Evolutionary conservation across 1,284 basidiomycete genomes (phyloP).

Genomic region (Athelia psychrophila): DNA sequence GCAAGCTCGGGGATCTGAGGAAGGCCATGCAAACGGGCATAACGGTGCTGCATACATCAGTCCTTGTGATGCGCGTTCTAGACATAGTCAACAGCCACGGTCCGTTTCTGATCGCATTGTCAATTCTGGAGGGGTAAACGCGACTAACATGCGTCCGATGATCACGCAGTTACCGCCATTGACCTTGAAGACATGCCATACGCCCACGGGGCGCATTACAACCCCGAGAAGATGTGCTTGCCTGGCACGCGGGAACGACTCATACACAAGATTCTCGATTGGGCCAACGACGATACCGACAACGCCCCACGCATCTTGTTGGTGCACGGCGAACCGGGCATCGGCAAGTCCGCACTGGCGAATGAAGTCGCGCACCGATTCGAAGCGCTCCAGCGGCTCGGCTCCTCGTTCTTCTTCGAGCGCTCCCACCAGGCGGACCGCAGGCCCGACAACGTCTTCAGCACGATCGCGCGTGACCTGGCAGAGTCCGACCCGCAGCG

Average conservation of each 20-base stretch:
- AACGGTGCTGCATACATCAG: slow-evolving; percentile 3
- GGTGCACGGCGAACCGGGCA: not conserved
- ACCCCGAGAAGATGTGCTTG: slow-evolving; percentile 7
- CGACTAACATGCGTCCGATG: too few relatives aligned
- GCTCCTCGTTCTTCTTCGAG: not conserved
- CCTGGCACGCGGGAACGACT: slow-evolving; percentile 7
- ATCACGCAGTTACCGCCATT: slow-evolving; percentile 7
- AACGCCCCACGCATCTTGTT: slow-evolving; percentile 1
- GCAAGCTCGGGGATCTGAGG: slow-evolving; percentile 8
- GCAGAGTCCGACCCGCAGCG: slow-evolving; percentile 9
- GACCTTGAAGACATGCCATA: slow-evolving; percentile 14
- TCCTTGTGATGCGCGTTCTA: slow-evolving; percentile 9
- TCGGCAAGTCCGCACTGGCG: not conserved
- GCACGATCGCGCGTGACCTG: slow-evolving; percentile 14
- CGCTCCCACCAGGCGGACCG: not conserved
- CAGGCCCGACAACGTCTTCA: not conserved
- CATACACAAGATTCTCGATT: slow-evolving; percentile 1
- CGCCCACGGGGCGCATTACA: slow-evolving; percentile 11
- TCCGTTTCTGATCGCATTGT: slow-evolving; percentile 2
- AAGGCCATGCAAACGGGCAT: slow-evolving; percentile 3
- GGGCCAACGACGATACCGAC: slow-evolving; percentile 2
- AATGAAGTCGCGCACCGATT: not conserved
- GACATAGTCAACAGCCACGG: slow-evolving; percentile 8
- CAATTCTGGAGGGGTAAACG: too few relatives aligned
- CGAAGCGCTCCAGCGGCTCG: not conserved